Evolutionary conservation across 495 filamentous ascomycete genomes (phyloP), one percentile per base, ranked within the genome.

Genomic region (Niebla homalea): DNA sequence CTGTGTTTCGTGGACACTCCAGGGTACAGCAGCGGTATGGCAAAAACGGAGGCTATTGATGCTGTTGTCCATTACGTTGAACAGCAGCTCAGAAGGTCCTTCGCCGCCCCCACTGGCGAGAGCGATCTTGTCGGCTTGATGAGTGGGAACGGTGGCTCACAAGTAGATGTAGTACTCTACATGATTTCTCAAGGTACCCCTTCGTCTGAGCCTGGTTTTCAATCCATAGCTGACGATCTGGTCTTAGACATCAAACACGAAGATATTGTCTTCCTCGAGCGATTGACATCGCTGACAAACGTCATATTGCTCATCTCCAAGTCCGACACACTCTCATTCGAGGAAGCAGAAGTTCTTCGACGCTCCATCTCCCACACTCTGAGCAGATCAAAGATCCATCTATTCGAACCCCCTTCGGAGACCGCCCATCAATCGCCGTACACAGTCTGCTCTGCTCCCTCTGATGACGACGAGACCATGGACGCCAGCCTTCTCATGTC

Each of bases 401-500:
- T 76, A 2, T 94, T 94, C 60, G 69, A 81, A 29, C 87, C 93
- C 52, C 75, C 75, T 18, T 7, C 49, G 10, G 48, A 60, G 1
- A 56, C 58, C 36, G 59, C 63, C 18, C 47, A 56, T 4, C 55
- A 64, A 15, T 56, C 67, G 8, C 80, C 87, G 7, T 94, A 84
- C 62, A 81, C 88, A 7, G 76, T 95, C 37, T 97, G 93, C 20
- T 93, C 86, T 18, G 78, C 77, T 12, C 73, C 80, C 36, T 79
- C 77, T 11, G 77, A 77, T 44, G 89, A 99, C 62, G 68, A 81
- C 45, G 89, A 95, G 20, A 83, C 74, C 41, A 95, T 99, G 87
- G 92, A 99, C 60, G 92, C 92, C 23, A 93, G 86, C 58, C 76
- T 92, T 0, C 72, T 99, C 14, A 99, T 99, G 92, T 87, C 79